phyloP scores from a whole-genome alignment of 2,329 filamentous ascomycete species.

The Xylariaceae sp. region DNA sequence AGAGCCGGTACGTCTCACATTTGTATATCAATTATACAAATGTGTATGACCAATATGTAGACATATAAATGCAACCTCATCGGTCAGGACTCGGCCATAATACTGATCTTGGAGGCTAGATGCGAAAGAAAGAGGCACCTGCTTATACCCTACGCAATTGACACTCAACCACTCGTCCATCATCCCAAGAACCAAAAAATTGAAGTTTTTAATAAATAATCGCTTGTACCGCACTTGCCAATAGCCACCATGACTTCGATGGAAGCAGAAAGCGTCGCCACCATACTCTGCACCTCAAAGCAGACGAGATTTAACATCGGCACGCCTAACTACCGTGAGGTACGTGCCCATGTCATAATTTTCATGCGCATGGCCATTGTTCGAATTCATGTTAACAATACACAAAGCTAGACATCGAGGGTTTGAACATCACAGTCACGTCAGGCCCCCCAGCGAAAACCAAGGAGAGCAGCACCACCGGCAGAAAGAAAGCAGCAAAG shows the following conservation, averaged over 20 bases:
- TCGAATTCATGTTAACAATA: slow-evolving; percentile 1
- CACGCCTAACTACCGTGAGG: slow-evolving; percentile 54
- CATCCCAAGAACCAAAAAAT: not conserved
- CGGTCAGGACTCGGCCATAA: too few relatives aligned
- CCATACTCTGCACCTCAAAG: slow-evolving; percentile 60
- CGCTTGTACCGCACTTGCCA: not conserved
- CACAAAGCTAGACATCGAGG: slow-evolving; percentile 62
- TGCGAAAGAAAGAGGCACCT: not conserved
- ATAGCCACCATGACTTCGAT: slow-evolving; percentile 43
- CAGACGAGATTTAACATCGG: slow-evolving; percentile 63
- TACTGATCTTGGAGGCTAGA: too few relatives aligned
- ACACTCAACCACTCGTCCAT: not conserved
- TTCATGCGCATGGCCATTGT: not conserved
- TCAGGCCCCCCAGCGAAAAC: slow-evolving; percentile 31
- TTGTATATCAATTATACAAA: too few relatives aligned
- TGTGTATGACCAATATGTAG: too few relatives aligned
- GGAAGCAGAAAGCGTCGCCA: slow-evolving; percentile 46
- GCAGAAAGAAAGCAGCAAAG: slow-evolving; percentile 36
- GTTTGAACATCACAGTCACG: slow-evolving; percentile 64
- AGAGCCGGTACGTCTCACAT: not conserved
- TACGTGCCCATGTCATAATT: slow-evolving; percentile 25
- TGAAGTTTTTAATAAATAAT: not conserved
- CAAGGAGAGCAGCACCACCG: not conserved
- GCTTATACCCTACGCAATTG: not conserved
- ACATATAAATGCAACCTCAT: too few relatives aligned